phyloP scores from a whole-genome alignment of 148 eudicot genomes.

The Fagopyrum tataricum region DNA sequence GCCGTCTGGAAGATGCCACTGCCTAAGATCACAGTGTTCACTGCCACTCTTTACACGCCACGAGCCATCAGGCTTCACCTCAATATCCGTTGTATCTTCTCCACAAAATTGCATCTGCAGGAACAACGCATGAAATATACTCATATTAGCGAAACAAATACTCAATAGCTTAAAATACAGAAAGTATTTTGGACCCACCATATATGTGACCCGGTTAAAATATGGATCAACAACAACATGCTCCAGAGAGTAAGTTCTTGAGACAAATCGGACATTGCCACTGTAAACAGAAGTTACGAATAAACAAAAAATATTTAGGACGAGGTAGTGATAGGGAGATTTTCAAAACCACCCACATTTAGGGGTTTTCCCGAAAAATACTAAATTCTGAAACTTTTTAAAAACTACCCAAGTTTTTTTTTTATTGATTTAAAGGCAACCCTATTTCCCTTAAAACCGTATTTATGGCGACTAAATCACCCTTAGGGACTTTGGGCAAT shows the following conservation, averaged over 20 bases:
- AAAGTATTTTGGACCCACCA: slow-evolving; percentile 33
- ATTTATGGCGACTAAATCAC: neutral
- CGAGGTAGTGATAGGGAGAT: neutral
- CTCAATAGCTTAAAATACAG: neutral
- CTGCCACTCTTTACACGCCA: slow-evolving; percentile 84
- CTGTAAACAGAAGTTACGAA: slow-evolving; percentile 30
- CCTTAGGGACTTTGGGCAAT: neutral
- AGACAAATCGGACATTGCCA: slow-evolving; percentile 97
- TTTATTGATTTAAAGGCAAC: neutral
- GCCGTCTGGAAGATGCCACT: slow-evolving; percentile 71
- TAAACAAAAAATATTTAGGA: neutral
- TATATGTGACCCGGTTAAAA: slow-evolving; percentile 73
- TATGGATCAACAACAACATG: slow-evolving; percentile 81
- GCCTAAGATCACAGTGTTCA: slow-evolving; percentile 47
- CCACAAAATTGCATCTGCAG: slow-evolving; percentile 64
- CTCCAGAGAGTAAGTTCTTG: slow-evolving; percentile 84
- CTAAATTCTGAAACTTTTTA: neutral
- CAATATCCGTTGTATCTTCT: slow-evolving; percentile 85
- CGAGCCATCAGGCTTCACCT: slow-evolving; percentile 93
- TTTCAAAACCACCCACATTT: neutral
- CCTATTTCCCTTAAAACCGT: neutral
- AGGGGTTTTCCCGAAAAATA: neutral
- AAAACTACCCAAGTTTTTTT: neutral
- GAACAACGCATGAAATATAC: slow-evolving; percentile 7
- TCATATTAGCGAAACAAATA: neutral